phyloP scores from a whole-genome alignment of 345 rosid species.

The Gossypium sturtianum region DNA sequence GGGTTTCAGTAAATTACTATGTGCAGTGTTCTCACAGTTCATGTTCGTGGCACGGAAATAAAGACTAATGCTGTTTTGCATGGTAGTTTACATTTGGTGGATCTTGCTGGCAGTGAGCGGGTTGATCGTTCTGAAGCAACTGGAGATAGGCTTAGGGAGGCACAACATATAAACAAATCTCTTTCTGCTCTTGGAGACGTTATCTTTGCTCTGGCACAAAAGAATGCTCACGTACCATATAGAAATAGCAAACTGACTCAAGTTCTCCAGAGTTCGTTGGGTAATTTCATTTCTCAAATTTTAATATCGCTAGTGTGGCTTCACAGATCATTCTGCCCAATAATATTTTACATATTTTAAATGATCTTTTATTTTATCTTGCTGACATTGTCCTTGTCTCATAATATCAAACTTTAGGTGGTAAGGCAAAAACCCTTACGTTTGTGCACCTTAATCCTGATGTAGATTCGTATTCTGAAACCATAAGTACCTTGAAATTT shows the following conservation, averaged over 20 bases:
- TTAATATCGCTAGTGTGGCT: neutral
- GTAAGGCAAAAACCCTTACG: conserved; percentile 97
- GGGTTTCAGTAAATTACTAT: conserved; percentile 11
- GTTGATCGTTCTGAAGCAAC: conserved; percentile 96
- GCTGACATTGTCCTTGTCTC: conserved; percentile 8
- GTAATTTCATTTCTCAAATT: conserved; percentile 31
- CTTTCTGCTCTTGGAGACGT: conserved; percentile 96
- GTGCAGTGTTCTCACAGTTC: conserved; percentile 89
- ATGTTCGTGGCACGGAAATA: conserved; percentile 72
- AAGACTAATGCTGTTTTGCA: conserved; percentile 65
- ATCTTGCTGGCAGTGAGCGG: conserved; percentile 98
- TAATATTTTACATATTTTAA: neutral
- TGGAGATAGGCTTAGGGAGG: conserved; percentile 94
- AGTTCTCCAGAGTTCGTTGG: conserved; percentile 96
- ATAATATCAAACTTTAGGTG: conserved; percentile 46
- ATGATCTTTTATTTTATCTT: neutral
- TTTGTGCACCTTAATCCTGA: conserved; percentile 97
- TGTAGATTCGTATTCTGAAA: conserved; percentile 82
- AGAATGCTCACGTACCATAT: conserved; percentile 80
- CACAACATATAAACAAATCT: conserved; percentile 94
- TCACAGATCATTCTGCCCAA: conserved; percentile 2
- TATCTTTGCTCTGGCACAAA: conserved; percentile 83
- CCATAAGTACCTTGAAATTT: conserved; percentile 84
- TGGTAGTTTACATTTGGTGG: conserved; percentile 84
- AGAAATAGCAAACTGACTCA: conserved; percentile 97